These are phyloP conservation scores for Clitopilus hobsonii DNA, from an alignment of 768 basidiomycete species.

Conservation along the genomic window DNA sequence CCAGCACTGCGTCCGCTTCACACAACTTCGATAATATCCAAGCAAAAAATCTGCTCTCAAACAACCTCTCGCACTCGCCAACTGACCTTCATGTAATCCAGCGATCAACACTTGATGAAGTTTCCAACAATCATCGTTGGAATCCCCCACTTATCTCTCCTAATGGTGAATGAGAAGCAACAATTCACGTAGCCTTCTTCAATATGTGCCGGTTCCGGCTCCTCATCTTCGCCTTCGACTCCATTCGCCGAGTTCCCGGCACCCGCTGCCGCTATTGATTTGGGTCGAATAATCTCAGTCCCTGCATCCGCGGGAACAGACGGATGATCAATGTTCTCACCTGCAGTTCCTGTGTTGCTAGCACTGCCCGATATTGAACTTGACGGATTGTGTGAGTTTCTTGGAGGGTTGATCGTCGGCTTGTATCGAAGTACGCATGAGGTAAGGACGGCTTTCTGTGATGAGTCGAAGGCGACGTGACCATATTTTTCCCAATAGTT, in stretches of 20 bases:
- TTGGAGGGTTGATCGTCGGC: slow-evolving; percentile 43
- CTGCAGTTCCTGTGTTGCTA: slow-evolving; percentile 12
- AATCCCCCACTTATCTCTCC: slow-evolving; percentile 80
- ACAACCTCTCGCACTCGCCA: neutral
- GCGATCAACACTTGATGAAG: slow-evolving; percentile 68
- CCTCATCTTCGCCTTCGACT: slow-evolving; percentile 24
- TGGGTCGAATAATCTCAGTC: slow-evolving; percentile 5
- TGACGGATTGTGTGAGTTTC: neutral
- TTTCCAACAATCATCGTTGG: slow-evolving; percentile 91
- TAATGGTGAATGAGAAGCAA: slow-evolving; percentile 89
- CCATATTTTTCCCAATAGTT: slow-evolving; percentile 99
- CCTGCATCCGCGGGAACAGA: neutral
- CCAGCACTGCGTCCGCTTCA: neutral
- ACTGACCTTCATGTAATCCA: slow-evolving; percentile 2
- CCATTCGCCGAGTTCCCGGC: slow-evolving; percentile 2
- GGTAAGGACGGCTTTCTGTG: slow-evolving; percentile 89
- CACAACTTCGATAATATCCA: neutral
- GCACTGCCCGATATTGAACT: slow-evolving; percentile 17
- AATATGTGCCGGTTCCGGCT: slow-evolving; percentile 24
- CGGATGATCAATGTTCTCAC: neutral
- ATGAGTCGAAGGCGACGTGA: slow-evolving; percentile 87
- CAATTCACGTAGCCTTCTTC: slow-evolving; percentile 82
- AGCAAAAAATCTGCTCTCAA: neutral
- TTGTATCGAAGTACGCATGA: slow-evolving; percentile 85
- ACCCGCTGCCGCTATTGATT: slow-evolving; percentile 5